Base-by-base conservation (phyloP, 2,329 filamentous ascomycete species). In the Bipolaris victoriae region DNA sequence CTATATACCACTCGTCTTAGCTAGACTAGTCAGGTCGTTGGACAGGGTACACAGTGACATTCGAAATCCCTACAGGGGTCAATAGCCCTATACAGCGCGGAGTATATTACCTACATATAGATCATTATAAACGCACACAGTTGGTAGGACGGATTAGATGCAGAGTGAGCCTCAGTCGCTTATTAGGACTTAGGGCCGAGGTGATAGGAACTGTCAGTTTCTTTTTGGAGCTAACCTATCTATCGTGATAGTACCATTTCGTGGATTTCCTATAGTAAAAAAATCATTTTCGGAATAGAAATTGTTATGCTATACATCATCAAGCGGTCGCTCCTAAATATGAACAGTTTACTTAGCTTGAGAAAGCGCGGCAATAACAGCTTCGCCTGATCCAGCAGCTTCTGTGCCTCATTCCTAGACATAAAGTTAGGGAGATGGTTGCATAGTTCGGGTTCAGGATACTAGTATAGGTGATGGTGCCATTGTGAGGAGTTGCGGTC, bases 1-100 rank as follows among this genome's bases (percentile, higher is more conserved):
- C 37, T 51, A 55, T 55, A 55, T 55, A 55, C 16, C 7, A 29
- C 4, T 55, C 11, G 43, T 55, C 24, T 45, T 50, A 6, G 43
- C 16, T 55, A 41, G 24, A 11, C 40, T 50, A 11, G 33, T 37
- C 51, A 9, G 22, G 41, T 40, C 10, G 10, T 45, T 31, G 24
- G 3, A 50, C 3, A 9, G 20, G 4, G 22, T 40, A 39, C 20
- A 22, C 20, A 49, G 29, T 49, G 33, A 18, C n/a, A 49, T 39
- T 1, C 7, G 5, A 49, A 49, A 7, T 49, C 7, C 15, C 20
- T 20, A 39, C 3, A 26, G 35, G 35, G 46, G 5, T 39, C 7
- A n/a, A 39, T 49, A 49, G 18, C 29, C 46, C 46, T 26, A 47
- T 47, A 10, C 11, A 36, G 5, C 44, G 20, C 13, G 44, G n/a